Conservation (phyloP, 345 rosid species). For the Sonneratia caseolaris region DNA sequence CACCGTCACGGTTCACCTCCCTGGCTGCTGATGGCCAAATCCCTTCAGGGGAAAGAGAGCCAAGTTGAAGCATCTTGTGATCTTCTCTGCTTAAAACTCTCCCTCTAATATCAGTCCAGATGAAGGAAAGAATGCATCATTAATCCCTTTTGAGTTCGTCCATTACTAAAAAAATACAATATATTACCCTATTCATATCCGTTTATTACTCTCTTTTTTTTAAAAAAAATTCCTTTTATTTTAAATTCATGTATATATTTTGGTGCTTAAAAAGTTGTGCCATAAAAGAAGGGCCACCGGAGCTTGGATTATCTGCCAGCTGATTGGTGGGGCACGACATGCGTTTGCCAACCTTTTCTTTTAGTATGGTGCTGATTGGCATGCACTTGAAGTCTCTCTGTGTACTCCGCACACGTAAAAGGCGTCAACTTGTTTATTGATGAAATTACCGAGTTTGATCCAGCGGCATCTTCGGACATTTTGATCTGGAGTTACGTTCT, state of each 20-base stretch:
- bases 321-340: not conserved
- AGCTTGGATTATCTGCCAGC: not conserved
- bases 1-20: not conserved
- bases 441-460: too few relatives aligned
- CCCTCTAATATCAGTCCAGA: not conserved
- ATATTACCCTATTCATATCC: too few relatives aligned
- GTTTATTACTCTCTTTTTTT: too few relatives aligned
- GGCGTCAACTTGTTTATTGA: too few relatives aligned
- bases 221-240: too few relatives aligned
- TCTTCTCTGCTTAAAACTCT: not conserved
- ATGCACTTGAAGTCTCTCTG: not conserved
- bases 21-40: too few relatives aligned
- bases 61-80: not conserved
- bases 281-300: not conserved
- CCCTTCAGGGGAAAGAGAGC: not conserved
- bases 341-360: not conserved
- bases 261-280: not conserved
- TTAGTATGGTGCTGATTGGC: not conserved
- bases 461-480: too few relatives aligned
- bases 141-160: not conserved
- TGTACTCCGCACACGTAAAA: not conserved
- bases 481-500: too few relatives aligned
- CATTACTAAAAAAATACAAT: too few relatives aligned
- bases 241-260: too few relatives aligned
- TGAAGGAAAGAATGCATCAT: not conserved